Percentiles rank a stretch among this genome's conserved stretches.
Conservation (phyloP, 108 stramenopile species). For the Aurantiochytrium sp. region DNA sequence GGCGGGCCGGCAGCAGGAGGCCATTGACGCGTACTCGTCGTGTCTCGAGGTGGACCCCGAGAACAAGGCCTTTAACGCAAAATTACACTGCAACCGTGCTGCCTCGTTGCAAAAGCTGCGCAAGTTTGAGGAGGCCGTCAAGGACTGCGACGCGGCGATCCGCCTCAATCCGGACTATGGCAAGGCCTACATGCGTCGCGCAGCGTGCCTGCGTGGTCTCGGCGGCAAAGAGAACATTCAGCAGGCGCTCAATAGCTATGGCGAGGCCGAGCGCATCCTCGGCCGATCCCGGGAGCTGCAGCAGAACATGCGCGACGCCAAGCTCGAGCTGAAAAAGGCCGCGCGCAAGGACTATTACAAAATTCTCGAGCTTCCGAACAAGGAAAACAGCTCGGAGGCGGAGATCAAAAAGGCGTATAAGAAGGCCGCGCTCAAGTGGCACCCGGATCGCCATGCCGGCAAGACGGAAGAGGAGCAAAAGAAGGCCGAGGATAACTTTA, state of each 20-base stretch:
- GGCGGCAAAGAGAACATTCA: background rate
- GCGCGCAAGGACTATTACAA: slow-evolving; percentile 57
- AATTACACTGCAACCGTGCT: slow-evolving; percentile 24
- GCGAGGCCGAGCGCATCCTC: background rate
- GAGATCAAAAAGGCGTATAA: slow-evolving; percentile 39
- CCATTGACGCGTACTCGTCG: background rate
- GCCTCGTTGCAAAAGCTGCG: slow-evolving; percentile 19
- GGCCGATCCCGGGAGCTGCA: background rate
- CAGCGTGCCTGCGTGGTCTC: background rate
- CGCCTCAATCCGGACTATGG: background rate
- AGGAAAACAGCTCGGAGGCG: slow-evolving; percentile 37
- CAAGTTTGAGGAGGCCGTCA: slow-evolving; percentile 21
- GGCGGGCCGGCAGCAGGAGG: background rate
- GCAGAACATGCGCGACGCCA: background rate
- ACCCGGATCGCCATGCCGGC: slow-evolving; percentile 29
- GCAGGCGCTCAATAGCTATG: background rate
- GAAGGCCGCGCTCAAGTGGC: slow-evolving; percentile 27
- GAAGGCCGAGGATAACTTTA: slow-evolving; percentile 33
- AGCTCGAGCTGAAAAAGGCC: slow-evolving; percentile 18
- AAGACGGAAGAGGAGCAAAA: slow-evolving; percentile 30
- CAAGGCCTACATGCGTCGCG: slow-evolving; percentile 30
- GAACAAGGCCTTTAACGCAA: background rate
- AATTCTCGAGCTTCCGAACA: slow-evolving; percentile 51
- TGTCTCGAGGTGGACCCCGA: slow-evolving; percentile 14
- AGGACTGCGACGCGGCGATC: slow-evolving; percentile 29